Base-by-base conservation (phyloP, 306 rosid genomes). In the Lithocarpus polystachyus region DNA sequence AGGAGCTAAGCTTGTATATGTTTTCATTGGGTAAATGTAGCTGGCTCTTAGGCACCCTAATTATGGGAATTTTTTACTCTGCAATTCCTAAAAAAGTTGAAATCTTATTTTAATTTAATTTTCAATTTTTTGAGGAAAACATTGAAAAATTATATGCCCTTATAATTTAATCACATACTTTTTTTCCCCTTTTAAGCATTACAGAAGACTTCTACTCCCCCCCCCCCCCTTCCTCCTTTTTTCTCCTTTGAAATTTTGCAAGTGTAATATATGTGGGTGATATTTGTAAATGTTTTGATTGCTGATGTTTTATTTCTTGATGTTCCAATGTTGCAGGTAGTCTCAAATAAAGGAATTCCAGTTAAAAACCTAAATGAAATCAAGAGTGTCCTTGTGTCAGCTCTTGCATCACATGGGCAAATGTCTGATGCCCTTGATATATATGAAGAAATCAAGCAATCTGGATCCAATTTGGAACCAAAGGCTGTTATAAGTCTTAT, bases 401-500 rank as follows among this genome's bases (percentile, higher is more conserved):
- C 93, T 75, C 97, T 95, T 77, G 97, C 97, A 60, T 87, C 88
- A 33, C 79, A 86, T 65, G 96, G 93, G 74, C 86, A 87, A 80
- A 68, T 90, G 75, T 74, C 82, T 0, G 96, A 95, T 68, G 93
- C 98, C 35, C 82, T 85, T 64, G 33, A 40, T 75, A 43, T 90
- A 19, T 89, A 87, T 73, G 76, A 91, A 76, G 89, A 89, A 82
- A 86, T 90, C 73, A 94, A 91, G 87, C 82, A 83, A 53, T 86
- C 82, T 68, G 97, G 93, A 79, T 78, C 71, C 81, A 79, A 51
- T 69, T 57, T 95, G 85, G 94, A 89, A 72, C 90, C 92, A 10
- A 95, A 86, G 90, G 96, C 99, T 68, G 79, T 83, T 75, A 78
- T 87, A 65, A 79, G 62, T 77, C 91, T 95, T 56, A 89, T 92